Conservation (phyloP, 768 basidiomycete genomes). For the Termitomyces sp. region DNA sequence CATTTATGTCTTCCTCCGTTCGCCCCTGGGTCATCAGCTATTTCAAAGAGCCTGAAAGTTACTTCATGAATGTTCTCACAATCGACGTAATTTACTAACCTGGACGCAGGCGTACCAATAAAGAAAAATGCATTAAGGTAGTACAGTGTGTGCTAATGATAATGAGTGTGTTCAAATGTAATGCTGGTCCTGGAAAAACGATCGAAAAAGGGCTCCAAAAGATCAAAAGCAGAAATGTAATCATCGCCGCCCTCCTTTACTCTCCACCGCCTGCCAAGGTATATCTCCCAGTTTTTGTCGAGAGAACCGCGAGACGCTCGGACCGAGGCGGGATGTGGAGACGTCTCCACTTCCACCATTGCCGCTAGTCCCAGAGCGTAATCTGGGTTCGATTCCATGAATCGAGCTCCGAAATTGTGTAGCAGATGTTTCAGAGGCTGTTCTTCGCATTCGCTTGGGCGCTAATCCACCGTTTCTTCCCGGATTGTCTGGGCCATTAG, state of each 20-base stretch:
- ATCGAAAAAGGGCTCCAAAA: constrained; percentile 10
- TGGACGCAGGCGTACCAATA: background rate
- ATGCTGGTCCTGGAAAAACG: constrained; percentile 10
- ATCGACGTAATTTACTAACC: background rate
- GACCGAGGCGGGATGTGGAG: constrained; percentile 23
- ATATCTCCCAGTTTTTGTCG: constrained; percentile 62
- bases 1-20: too few relatives aligned
- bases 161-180: constrained; percentile 25
- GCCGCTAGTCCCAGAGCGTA: constrained; percentile 6
- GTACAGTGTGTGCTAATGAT: constrained; percentile 12
- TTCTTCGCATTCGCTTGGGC: constrained; percentile 59
- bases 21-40: too few relatives aligned
- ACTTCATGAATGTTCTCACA: background rate
- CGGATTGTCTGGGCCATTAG: constrained; percentile 16
- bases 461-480: constrained; percentile 30
- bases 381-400: constrained; percentile 13
- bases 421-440: constrained; percentile 64
- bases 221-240: constrained; percentile 1
- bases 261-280: constrained; percentile 40
- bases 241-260: constrained; percentile 8
- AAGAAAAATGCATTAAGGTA: background rate
- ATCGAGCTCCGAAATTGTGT: constrained; percentile 16
- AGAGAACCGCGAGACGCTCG: constrained; percentile 31
- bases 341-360: background rate
- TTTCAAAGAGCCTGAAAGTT: background rate